Evolutionary conservation across 2,329 filamentous ascomycete species (phyloP).

Genomic region (Sclerotinia glacialis): DNA sequence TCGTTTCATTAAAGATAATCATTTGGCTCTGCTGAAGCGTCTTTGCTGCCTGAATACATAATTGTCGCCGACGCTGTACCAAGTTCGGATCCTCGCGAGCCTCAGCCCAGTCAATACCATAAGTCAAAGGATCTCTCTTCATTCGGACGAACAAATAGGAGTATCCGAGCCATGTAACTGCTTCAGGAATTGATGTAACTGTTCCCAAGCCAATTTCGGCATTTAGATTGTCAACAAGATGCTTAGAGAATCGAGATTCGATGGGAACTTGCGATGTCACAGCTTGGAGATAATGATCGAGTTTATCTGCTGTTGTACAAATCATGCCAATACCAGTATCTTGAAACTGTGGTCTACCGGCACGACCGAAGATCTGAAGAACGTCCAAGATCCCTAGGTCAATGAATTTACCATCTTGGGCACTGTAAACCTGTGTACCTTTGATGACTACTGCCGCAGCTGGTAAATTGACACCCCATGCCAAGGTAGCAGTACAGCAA

Average conservation of each 20-base stretch:
- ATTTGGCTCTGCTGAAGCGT: slow-evolving; percentile 92
- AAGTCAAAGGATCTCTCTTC: slow-evolving; percentile 84
- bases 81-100: slow-evolving; percentile 83
- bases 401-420: slow-evolving; percentile 93
- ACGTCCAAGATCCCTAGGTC: slow-evolving; percentile 96
- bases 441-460: slow-evolving; percentile 97
- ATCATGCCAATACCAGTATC: slow-evolving; percentile 98
- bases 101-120: slow-evolving; percentile 94
- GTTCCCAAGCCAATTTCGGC: slow-evolving; percentile 92
- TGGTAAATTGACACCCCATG: slow-evolving; percentile 98
- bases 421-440: slow-evolving; percentile 68
- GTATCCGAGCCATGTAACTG: slow-evolving; percentile 95
- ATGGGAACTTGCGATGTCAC: slow-evolving; percentile 96
- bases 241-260: slow-evolving; percentile 91
- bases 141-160: slow-evolving; percentile 97
- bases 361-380: slow-evolving; percentile 96
- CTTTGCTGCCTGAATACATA: slow-evolving; percentile 84
- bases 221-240: slow-evolving; percentile 94
- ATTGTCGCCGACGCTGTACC: slow-evolving; percentile 77
- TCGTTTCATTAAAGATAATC: slow-evolving; percentile 97
- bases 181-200: slow-evolving; percentile 89
- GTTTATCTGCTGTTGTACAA: slow-evolving; percentile 90
- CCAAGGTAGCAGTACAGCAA: slow-evolving; percentile 95
- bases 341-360: slow-evolving; percentile 94
- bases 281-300: slow-evolving; percentile 85